Percentiles rank a stretch among this genome's conserved stretches.
phyloP scores from a whole-genome alignment of 129 eudicot species.

The Lactuca saligna region DNA sequence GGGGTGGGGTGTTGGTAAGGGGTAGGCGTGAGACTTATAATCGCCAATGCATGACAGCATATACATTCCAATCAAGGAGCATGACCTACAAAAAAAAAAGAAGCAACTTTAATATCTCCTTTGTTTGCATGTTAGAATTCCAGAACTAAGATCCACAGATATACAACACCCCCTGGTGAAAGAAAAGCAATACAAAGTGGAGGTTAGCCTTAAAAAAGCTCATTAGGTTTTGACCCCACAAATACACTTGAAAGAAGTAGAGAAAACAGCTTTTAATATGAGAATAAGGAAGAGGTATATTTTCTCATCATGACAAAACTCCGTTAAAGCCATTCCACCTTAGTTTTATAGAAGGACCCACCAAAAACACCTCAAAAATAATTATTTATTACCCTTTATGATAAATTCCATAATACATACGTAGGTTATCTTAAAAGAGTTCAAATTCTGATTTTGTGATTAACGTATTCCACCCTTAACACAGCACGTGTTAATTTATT shows the following conservation, averaged over 20 bases:
- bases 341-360: constrained; percentile 24
- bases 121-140: constrained; percentile 51
- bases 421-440: not conserved
- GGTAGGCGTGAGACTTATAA: constrained; percentile 27
- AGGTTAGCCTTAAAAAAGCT: constrained; percentile 55
- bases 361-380: not conserved
- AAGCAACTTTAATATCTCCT: constrained; percentile 52
- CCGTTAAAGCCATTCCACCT: constrained; percentile 31
- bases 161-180: constrained; percentile 48
- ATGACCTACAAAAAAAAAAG: constrained; percentile 49
- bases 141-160: constrained; percentile 61
- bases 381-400: not conserved
- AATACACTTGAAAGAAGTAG: constrained; percentile 28
- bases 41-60: constrained; percentile 55
- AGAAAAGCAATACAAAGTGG: constrained; percentile 58
- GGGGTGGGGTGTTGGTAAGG: not conserved
- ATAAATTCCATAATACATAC: not conserved
- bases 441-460: not conserved
- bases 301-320: constrained; percentile 28
- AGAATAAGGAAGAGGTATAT: constrained; percentile 36
- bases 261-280: constrained; percentile 45
- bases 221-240: constrained; percentile 42
- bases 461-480: not conserved
- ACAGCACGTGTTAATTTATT: not conserved
- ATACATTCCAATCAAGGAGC: constrained; percentile 23